Percentiles rank a stretch among this genome's conserved stretches.
Conservation (phyloP, 768 basidiomycete species). For the Leccinum uliginosum region DNA sequence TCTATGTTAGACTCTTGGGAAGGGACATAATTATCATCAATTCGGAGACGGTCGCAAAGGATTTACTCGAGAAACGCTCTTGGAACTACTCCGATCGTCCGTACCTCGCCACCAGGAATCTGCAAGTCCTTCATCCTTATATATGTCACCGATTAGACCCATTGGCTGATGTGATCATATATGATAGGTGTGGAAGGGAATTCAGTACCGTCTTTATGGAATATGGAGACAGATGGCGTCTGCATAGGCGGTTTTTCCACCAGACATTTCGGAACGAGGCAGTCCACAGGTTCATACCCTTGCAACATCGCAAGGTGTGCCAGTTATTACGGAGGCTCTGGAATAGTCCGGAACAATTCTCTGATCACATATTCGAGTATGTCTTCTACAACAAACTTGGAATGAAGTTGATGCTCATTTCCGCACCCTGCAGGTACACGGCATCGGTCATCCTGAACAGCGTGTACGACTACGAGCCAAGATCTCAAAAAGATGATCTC, state of each 20-base stretch:
- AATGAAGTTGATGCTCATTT: neutral
- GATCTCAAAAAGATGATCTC: conserved; percentile 13
- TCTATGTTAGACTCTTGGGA: conserved; percentile 45
- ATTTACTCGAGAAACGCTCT: conserved; percentile 46
- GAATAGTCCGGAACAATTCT: conserved; percentile 29
- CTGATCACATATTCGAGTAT: conserved; percentile 34
- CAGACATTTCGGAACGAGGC: conserved; percentile 22
- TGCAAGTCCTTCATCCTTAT: conserved; percentile 1
- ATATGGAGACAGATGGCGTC: conserved; percentile 33
- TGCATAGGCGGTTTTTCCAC: conserved; percentile 28
- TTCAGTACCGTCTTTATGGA: conserved; percentile 23
- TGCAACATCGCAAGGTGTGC: conserved; percentile 29
- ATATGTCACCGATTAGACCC: neutral
- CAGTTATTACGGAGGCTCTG: conserved; percentile 31
- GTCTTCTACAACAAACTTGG: neutral
- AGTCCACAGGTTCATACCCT: conserved; percentile 25
- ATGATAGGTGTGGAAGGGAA: conserved; percentile 17
- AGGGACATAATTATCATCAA: conserved; percentile 45
- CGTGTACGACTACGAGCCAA: conserved; percentile 18
- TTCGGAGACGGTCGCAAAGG: conserved; percentile 37
- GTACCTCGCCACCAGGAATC: conserved; percentile 12
- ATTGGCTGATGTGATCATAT: neutral
- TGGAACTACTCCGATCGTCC: conserved; percentile 52
- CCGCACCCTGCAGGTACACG: conserved; percentile 12
- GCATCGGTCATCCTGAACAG: conserved; percentile 18